Evolutionary conservation across 2,329 filamentous ascomycete genomes (phyloP), one percentile per base, ranked within the genome.

Genomic region (Xenoacremonium recifei): DNA sequence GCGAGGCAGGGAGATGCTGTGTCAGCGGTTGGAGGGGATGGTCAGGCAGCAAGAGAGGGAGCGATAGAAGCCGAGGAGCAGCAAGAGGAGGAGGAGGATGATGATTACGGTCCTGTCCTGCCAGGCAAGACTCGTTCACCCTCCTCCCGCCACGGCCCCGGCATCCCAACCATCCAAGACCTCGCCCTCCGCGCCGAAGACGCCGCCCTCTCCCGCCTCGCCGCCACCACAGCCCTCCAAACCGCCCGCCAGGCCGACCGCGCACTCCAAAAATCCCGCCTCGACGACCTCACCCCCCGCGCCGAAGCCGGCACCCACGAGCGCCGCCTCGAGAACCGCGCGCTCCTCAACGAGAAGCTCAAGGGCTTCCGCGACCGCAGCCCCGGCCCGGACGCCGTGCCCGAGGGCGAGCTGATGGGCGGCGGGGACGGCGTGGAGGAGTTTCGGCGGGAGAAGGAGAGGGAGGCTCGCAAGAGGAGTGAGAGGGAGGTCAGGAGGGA

Each of bases 301-400:
- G 89, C 92, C 0, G 89, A 93, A 46, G 71, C 90, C 0, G 90
- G 91, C 0, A 87, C 87, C 1, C 82, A 84, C 34, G 92, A 96
- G 68, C 82, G 92, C 10, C 80, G 82, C 58, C 75, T 97, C 1
- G 92, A 99, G 70, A 96, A 96, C 76, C 85, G 84, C 50, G 78
- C 77, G 23, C 85, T 87, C 48, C 72, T 79, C 5, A 85, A 86
- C 21, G 83, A 85, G 6, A 81, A 84, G 51, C 84, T 95, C 71
- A 79, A 82, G 19, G 77, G 79, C 10, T 96, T 95, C 59, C 70
- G 81, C 44, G 74, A 90, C 50, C 82, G 77, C 49, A 84, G 82
- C 11, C 80, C 84, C 0, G 82, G 80, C 1, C 71, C 62, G 40
- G 72, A 65, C 1, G 75, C 57, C 65, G 49, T 77, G 71, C 76